Percentiles rank a stretch among this genome's conserved stretches.
Conservation (phyloP, 805 yeast species). For the Kluyveromyces nonfermentans region DNA sequence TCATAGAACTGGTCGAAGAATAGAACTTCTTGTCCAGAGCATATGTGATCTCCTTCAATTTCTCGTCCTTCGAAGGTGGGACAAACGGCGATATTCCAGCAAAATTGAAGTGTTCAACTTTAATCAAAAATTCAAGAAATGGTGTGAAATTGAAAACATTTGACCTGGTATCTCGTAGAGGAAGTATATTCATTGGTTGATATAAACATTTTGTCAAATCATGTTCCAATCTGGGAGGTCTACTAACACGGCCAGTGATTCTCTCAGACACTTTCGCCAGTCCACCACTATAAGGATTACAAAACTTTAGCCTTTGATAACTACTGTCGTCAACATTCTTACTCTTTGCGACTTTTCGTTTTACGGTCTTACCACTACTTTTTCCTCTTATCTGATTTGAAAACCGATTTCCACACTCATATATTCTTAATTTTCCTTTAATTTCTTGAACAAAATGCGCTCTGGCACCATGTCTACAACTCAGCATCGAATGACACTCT, state of each 20-base stretch:
- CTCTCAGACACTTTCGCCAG: constrained; percentile 5
- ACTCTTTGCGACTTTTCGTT: neutral
- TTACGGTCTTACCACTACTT: neutral
- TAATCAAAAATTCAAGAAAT: constrained; percentile 47
- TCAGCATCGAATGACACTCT: neutral
- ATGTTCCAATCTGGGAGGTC: constrained; percentile 50
- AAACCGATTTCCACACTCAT: neutral
- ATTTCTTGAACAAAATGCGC: neutral
- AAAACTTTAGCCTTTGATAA: neutral
- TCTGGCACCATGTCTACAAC: neutral
- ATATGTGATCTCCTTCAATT: constrained; percentile 40
- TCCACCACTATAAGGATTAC: constrained; percentile 2
- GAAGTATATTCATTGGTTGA: constrained; percentile 68
- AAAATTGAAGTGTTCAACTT: constrained; percentile 59
- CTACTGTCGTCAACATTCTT: neutral
- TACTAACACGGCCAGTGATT: constrained; percentile 3
- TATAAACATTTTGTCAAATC: constrained; percentile 63
- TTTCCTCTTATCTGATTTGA: neutral
- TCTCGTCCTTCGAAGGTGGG: constrained; percentile 57
- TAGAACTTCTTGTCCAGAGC: constrained; percentile 32
- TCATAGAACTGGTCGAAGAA: constrained; percentile 87
- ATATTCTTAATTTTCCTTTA: neutral
- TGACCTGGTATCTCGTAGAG: constrained; percentile 68
- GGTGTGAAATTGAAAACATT: constrained; percentile 62
- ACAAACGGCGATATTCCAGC: constrained; percentile 39